Evolutionary conservation across 495 filamentous ascomycete species (phyloP), one percentile per base, ranked within the genome.

Genomic region (Penicillium taxi): DNA sequence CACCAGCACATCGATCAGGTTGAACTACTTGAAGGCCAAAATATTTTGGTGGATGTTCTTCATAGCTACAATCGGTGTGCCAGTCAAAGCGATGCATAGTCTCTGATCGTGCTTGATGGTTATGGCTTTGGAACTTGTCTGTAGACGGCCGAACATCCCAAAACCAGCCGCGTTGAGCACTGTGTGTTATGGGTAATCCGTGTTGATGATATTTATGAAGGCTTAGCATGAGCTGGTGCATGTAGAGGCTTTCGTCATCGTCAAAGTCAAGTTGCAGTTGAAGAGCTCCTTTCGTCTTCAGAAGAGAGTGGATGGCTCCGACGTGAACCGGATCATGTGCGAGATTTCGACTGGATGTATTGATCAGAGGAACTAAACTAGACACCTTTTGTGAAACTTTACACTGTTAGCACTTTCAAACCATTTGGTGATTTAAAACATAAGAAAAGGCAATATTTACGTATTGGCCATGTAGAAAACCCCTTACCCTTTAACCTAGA

Each of bases 41-140:
- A 32, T 45, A 69, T 22, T 43, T 43, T 4, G 62, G 62, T 3
- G 62, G 62, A 4, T 14, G 5, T 0, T 32, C 20, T 25, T 67
- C 65, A 27, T 61, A 69, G 24, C 63, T 62, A 23, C 61, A 61
- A 32, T 67, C 64, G 15, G 61, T 63, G 38, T 69, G 66, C 66
- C 66, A 67, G n/a, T 50, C 43, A 30, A 70, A 65, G 7, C 39
- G 32, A 11, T 42, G 5, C 30, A 44, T 51, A 5, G 62, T 66
- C 35, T 66, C 58, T 2, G 63, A 67, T 21, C 62, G 44, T 3
- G 62, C 62, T 27, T 50, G 45, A 16, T 53, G 44, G 0, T 15
- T 9, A 6, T 39, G 28, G 15, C 31, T 48, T 29, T 50, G 44
- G 20, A 49, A 46, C 2, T 4, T 34, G 0, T 8, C 15, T 11